These are phyloP conservation scores for Erythrobasidium hasegawianum DNA, from an alignment of 1,284 basidiomycete species.

Conservation along the genomic window DNA sequence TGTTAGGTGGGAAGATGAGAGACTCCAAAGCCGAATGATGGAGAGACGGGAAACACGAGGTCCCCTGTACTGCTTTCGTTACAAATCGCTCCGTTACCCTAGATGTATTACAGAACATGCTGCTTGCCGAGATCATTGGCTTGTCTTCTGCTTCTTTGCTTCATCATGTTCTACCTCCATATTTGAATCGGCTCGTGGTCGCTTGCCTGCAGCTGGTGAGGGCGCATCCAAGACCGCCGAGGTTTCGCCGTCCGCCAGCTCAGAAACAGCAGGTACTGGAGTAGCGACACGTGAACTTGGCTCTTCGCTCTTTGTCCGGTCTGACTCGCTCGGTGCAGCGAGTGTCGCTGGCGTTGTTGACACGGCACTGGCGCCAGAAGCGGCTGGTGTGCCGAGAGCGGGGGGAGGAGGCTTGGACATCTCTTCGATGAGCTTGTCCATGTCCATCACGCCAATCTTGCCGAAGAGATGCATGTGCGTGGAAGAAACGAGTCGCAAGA, in stretches of 20 bases:
- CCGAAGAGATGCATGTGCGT: conserved; percentile 35
- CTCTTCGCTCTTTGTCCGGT: background rate
- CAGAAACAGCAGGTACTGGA: background rate
- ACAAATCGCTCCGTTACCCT: conserved; percentile 12
- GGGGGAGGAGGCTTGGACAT: conserved; percentile 20
- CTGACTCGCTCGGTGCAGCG: background rate
- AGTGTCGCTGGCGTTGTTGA: background rate
- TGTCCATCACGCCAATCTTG: conserved; percentile 37
- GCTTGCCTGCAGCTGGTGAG: background rate
- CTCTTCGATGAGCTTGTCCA: conserved; percentile 27
- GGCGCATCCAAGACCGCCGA: background rate
- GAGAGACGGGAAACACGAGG: conserved; percentile 20
- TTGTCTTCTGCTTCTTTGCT: background rate
- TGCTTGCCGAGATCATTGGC: too few relatives aligned
- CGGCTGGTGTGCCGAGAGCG: background rate
- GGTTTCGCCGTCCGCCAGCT: too few relatives aligned
- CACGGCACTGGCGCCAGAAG: background rate
- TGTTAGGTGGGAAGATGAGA: too few relatives aligned
- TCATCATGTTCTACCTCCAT: background rate
- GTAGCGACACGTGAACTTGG: background rate
- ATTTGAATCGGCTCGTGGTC: background rate
- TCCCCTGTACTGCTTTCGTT: too few relatives aligned
- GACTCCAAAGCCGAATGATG: background rate
- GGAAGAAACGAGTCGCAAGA: conserved; percentile 34
- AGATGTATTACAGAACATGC: conserved; percentile 38